phyloP scores from a whole-genome alignment of 306 rosid species.

The Crotalaria pallida region DNA sequence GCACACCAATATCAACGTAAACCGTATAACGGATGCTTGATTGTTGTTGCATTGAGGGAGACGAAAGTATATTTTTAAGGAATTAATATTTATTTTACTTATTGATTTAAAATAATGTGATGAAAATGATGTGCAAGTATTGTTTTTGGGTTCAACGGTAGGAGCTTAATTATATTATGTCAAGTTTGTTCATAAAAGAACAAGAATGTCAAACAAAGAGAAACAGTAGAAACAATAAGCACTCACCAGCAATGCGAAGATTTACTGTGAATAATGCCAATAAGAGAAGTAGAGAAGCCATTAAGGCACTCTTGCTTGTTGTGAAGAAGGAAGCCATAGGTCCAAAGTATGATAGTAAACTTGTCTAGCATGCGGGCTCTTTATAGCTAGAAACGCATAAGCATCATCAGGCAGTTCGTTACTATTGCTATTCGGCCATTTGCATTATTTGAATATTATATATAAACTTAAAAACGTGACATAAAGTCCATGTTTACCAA shows the following conservation, averaged over 20 bases:
- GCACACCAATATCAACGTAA: no score
- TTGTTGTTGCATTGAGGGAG: no score
- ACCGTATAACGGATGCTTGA: no score
- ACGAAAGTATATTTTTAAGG: no score
- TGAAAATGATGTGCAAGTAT: neutral
- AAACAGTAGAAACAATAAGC: neutral
- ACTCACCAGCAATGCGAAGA: slow-evolving; percentile 26
- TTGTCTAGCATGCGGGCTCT: neutral
- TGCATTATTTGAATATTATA: neutral
- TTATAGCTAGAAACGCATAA: neutral
- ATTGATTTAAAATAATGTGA: neutral
- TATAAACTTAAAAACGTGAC: neutral
- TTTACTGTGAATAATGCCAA: neutral
- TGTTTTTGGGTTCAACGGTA: no score
- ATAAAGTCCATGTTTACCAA: neutral
- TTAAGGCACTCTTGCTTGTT: neutral
- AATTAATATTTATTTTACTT: no score
- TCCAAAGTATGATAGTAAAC: neutral
- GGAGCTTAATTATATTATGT: no score
- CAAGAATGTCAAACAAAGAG: neutral
- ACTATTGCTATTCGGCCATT: neutral
- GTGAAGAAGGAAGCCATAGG: slow-evolving; percentile 10
- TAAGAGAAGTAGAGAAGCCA: slow-evolving; percentile 18
- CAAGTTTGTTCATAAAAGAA: neutral
- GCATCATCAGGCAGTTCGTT: no score